A percentile compares a stretch with the other conserved stretches of the same genome.
These are phyloP conservation scores for Boletus tomentosulus DNA, from an alignment of 768 basidiomycete genomes.

Conservation along the genomic window DNA sequence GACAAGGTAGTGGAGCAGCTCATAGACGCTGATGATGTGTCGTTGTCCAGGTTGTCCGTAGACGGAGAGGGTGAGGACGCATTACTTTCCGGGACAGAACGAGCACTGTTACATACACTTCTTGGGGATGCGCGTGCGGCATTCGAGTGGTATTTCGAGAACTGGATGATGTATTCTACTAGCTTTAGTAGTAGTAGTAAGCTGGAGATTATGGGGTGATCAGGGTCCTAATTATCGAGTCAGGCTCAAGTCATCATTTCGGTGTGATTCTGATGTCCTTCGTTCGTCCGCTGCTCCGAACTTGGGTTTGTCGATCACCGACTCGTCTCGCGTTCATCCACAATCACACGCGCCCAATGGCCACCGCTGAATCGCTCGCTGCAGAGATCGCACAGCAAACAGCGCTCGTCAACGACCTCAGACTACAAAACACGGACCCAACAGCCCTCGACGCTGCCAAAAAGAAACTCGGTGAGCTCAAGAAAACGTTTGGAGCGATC, in stretches of 20 bases:
- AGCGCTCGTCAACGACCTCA: constrained; percentile 57
- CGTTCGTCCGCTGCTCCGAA: constrained; percentile 15
- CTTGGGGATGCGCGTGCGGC: constrained; percentile 21
- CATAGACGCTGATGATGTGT: not conserved
- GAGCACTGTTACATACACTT: constrained; percentile 11
- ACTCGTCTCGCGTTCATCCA: constrained; percentile 10
- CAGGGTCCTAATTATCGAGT: constrained; percentile 24
- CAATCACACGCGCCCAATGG: constrained; percentile 32
- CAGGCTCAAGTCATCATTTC: constrained; percentile 9
- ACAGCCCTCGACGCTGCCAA: constrained; percentile 54
- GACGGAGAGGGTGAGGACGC: constrained; percentile 2
- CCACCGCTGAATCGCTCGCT: constrained; percentile 42
- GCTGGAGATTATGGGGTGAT: constrained; percentile 11
- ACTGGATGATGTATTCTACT: constrained; percentile 10
- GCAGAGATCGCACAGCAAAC: constrained; percentile 55
- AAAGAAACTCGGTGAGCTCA: constrained; percentile 68
- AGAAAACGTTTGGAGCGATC: constrained; percentile 49
- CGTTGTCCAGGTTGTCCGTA: constrained; percentile 5
- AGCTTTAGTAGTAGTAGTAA: not conserved
- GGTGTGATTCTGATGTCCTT: constrained; percentile 15
- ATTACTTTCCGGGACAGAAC: constrained; percentile 6
- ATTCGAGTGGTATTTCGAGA: constrained; percentile 18
- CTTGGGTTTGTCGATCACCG: constrained; percentile 34
- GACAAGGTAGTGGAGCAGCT: constrained; percentile 21
- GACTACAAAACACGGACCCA: constrained; percentile 50